phyloP scores from a whole-genome alignment of 306 rosid genomes.

The Dalbergia cochinchinensis region DNA sequence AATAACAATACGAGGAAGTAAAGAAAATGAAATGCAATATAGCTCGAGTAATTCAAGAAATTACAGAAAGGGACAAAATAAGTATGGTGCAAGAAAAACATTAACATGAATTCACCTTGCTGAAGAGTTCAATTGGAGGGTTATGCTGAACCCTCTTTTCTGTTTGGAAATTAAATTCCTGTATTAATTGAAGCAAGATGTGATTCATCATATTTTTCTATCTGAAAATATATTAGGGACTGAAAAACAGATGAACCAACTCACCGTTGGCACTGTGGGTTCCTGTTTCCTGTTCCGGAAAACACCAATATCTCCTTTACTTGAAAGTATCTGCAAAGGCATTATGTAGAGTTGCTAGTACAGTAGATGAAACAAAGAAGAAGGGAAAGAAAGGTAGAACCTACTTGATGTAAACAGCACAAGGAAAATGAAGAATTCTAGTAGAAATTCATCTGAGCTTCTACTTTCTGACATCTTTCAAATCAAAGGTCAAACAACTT shows the following conservation, averaged over 20 bases:
- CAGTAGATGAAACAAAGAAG: constrained; percentile 28
- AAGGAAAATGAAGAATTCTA: constrained; percentile 20
- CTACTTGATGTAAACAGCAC: constrained; percentile 14
- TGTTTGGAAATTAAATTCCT: constrained; percentile 86
- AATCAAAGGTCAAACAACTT: constrained; percentile 23
- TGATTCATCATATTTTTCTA: constrained; percentile 9
- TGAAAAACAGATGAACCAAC: constrained; percentile 34
- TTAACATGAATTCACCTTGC: constrained; percentile 64
- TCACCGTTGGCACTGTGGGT: constrained; percentile 81
- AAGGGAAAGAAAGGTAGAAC: constrained; percentile 16
- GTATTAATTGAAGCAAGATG: constrained; percentile 49
- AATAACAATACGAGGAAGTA: constrained; percentile 3
- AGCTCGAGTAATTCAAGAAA: constrained; percentile 24
- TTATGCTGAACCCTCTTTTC: constrained; percentile 71
- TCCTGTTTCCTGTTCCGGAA: constrained; percentile 84
- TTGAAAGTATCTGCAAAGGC: constrained; percentile 77
- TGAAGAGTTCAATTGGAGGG: constrained; percentile 87
- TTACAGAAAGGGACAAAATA: constrained; percentile 10
- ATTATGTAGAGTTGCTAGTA: constrained; percentile 21
- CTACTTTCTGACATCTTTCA: constrained; percentile 22
- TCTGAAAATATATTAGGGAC: constrained; percentile 15
- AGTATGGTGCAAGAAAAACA: background rate
- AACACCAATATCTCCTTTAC: constrained; percentile 91
- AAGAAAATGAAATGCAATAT: constrained; percentile 21
- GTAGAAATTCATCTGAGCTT: constrained; percentile 10